Evolutionary conservation across 2,329 filamentous ascomycete species (phyloP), one percentile per base, ranked within the genome.

Genomic region (Metarhizium rileyi): DNA sequence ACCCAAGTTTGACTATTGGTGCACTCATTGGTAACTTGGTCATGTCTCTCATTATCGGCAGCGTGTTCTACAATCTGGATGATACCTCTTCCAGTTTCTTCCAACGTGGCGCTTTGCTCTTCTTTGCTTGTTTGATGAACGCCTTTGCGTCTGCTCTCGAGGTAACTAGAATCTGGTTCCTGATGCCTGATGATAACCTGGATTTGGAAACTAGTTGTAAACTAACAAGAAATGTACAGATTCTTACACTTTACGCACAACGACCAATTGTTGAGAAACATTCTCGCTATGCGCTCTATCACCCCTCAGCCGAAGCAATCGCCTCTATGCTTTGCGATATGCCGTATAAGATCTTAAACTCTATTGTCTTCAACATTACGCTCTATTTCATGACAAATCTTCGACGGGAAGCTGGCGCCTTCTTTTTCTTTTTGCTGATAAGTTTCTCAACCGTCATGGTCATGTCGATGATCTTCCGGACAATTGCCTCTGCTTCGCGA

Each of bases 181-280:
- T n/a, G n/a, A n/a, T n/a, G n/a, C n/a, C n/a, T n/a, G n/a, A n/a
- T n/a, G n/a, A n/a, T n/a, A n/a, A n/a, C n/a, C n/a, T n/a, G n/a
- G n/a, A n/a, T n/a, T n/a, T n/a, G n/a, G n/a, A n/a, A n/a, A n/a
- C n/a, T n/a, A 18, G 9, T 20, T 16, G 9, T 3, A 20, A 16
- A n/a, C 26, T 20, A 16, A 44, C 43, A 23, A 10, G 28, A 41
- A 22, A 35, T 26, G 3, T 7, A 0, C 52, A 84, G 74, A 93
- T 95, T 62, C 68, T 93, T 30, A 90, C 87, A 0, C 76, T 95
- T 4, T 96, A 93, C 63, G 80, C 87, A 2, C 90, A 95, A 77
- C 84, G 90, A 35, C 86, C 87, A 1, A 95, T 95, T 59, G 88
- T 96, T 52, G 89, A 95, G 63, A 95, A 95, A 64, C 90, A 96